Evolutionary conservation across 2,329 filamentous ascomycete genomes (phyloP).

Genomic region (Alternaria rosae): DNA sequence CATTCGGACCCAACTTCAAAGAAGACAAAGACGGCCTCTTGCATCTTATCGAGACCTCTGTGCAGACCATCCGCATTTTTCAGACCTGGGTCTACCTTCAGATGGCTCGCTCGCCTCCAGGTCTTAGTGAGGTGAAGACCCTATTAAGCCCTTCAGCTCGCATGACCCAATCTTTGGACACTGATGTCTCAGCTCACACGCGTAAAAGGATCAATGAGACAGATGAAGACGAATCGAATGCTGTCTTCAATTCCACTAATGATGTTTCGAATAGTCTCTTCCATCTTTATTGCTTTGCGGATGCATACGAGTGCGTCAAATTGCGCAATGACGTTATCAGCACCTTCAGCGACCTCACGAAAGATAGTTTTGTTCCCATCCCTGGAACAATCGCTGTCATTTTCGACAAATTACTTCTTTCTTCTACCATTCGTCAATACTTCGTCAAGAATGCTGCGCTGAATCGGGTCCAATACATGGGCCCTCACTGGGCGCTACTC

Average conservation of each 20-base stretch:
- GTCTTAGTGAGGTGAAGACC: not conserved
- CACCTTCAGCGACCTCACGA: not conserved
- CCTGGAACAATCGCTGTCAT: not conserved
- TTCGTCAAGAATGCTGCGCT: not conserved
- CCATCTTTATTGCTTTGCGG: not conserved
- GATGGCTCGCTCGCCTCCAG: not conserved
- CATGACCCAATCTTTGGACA: not conserved
- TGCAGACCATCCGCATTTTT: not conserved
- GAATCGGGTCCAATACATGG: not conserved
- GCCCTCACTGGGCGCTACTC: not conserved
- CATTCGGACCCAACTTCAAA: not conserved
- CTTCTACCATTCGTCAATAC: not conserved
- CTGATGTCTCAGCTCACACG: not conserved
- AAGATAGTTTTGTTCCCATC: not conserved
- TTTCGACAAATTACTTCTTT: not conserved
- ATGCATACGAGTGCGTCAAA: not conserved
- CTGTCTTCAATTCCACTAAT: not conserved
- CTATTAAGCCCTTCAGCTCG: not conserved
- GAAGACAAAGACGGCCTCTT: not conserved
- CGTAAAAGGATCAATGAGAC: not conserved
- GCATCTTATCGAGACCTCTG: not conserved
- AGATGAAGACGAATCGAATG: not conserved
- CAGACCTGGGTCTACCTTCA: not conserved
- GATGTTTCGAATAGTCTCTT: not conserved
- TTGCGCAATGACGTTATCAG: not conserved